Conservation (phyloP, 2,329 filamentous ascomycete genomes). For the Apiospora saccharicola region DNA sequence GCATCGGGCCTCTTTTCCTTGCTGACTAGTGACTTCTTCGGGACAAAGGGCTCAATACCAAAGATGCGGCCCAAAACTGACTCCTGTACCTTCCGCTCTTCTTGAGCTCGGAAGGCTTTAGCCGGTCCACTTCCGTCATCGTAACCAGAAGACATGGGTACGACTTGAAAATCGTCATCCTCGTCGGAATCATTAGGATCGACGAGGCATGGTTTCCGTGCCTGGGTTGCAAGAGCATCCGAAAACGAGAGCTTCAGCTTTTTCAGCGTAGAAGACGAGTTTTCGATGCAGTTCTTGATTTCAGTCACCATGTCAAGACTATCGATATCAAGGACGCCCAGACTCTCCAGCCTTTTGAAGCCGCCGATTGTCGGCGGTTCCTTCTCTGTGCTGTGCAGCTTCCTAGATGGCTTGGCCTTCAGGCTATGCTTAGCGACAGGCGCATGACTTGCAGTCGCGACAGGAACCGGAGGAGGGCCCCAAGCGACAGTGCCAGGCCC, state of each 20-base stretch:
- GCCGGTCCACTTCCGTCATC: constrained; percentile 51
- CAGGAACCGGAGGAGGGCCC: constrained; percentile 34
- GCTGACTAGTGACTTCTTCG: constrained; percentile 28
- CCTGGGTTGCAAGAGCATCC: constrained; percentile 54
- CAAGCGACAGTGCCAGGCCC: constrained; percentile 26
- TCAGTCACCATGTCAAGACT: constrained; percentile 62
- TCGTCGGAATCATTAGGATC: constrained; percentile 59
- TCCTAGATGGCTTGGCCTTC: constrained; percentile 43
- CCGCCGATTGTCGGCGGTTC: constrained; percentile 63
- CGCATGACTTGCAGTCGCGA: constrained; percentile 44
- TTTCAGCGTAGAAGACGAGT: constrained; percentile 61
- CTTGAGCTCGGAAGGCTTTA: constrained; percentile 56
- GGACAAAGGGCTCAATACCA: constrained; percentile 52
- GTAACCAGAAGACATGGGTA: constrained; percentile 41
- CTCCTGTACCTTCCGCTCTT: constrained; percentile 64
- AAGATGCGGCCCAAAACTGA: constrained; percentile 60
- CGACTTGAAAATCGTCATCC: constrained; percentile 62
- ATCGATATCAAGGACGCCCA: constrained; percentile 68
- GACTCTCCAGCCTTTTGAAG: constrained; percentile 61
- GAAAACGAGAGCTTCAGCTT: constrained; percentile 67
- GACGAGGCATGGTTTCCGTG: constrained; percentile 51
- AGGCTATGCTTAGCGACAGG: constrained; percentile 43
- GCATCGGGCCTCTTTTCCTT: constrained; percentile 37
- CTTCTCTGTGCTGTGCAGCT: constrained; percentile 41
- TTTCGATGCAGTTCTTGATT: constrained; percentile 61